These are phyloP conservation scores for Curvularia spicifera DNA, from an alignment of 2,329 filamentous ascomycete species.

Conservation along the genomic window DNA sequence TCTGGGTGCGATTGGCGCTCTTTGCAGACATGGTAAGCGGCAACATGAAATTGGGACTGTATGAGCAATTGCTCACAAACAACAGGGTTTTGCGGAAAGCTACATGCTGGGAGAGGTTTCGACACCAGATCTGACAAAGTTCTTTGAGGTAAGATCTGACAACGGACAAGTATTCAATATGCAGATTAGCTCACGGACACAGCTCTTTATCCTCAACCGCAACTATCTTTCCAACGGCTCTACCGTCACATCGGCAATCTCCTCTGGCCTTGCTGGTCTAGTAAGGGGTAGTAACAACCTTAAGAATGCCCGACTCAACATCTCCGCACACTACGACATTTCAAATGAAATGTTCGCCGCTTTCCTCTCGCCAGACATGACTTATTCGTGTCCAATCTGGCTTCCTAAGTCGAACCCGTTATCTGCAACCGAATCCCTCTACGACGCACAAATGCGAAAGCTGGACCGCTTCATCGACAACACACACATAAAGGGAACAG, in stretches of 20 bases:
- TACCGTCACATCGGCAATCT: slow-evolving; percentile 66
- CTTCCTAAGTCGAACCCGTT: slow-evolving; percentile 52
- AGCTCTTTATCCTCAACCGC: slow-evolving; percentile 76
- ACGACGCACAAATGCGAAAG: slow-evolving; percentile 72
- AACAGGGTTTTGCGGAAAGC: slow-evolving; percentile 69
- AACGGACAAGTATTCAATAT: not conserved
- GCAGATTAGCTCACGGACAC: slow-evolving; percentile 24
- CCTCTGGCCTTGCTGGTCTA: slow-evolving; percentile 63
- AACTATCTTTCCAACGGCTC: slow-evolving; percentile 68
- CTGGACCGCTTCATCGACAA: slow-evolving; percentile 70
- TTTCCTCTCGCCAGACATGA: slow-evolving; percentile 77
- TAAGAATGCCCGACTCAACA: slow-evolving; percentile 65
- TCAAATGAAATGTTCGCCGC: slow-evolving; percentile 78
- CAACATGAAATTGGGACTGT: not conserved
- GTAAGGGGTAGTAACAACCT: slow-evolving; percentile 56
- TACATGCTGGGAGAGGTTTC: slow-evolving; percentile 76
- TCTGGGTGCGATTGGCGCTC: slow-evolving; percentile 72
- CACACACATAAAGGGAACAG: slow-evolving; percentile 66
- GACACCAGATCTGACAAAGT: slow-evolving; percentile 69
- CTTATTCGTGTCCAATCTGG: slow-evolving; percentile 76
- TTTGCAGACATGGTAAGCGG: slow-evolving; percentile 71
- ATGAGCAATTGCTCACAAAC: not conserved
- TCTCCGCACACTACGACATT: slow-evolving; percentile 76
- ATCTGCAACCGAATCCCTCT: slow-evolving; percentile 62
- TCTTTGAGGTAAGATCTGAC: slow-evolving; percentile 65